phyloP scores from a whole-genome alignment of 1,139 yeast genomes.

The Candida dubliniensis region DNA sequence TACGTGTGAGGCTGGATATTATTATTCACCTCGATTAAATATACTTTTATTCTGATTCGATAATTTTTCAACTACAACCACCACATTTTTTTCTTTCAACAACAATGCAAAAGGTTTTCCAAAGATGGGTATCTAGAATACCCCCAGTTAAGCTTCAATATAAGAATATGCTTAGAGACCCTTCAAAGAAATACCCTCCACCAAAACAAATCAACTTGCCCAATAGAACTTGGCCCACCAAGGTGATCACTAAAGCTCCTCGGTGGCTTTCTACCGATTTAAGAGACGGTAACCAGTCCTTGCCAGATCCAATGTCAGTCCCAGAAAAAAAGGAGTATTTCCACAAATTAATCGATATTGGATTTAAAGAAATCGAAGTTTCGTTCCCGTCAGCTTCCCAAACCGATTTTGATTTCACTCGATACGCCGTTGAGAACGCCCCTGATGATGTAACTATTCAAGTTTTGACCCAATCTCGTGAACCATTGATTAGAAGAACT shows the following conservation, averaged over 20 bases:
- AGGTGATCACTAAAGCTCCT: conserved; percentile 75
- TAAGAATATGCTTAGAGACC: conserved; percentile 56
- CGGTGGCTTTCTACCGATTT: conserved; percentile 96
- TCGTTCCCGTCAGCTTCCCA: conserved; percentile 96
- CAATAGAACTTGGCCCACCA: conserved; percentile 86
- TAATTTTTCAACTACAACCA: not conserved
- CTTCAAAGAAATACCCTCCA: conserved; percentile 71
- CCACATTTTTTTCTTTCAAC: not conserved
- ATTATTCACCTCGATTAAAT: not conserved
- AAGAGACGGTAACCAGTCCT: conserved; percentile 95
- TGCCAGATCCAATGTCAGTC: conserved; percentile 95
- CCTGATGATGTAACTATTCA: conserved; percentile 93
- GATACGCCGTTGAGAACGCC: conserved; percentile 87
- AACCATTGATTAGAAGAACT: conserved; percentile 83
- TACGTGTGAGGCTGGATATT: not conserved
- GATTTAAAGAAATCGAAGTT: conserved; percentile 96
- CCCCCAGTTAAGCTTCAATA: conserved; percentile 20
- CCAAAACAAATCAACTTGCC: conserved; percentile 69
- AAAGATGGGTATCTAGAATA: conserved; percentile 25
- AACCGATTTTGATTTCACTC: conserved; percentile 92
- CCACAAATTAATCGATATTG: conserved; percentile 80
- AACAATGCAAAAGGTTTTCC: conserved; percentile 28
- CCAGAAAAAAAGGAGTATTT: conserved; percentile 88
- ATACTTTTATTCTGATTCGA: conserved; percentile 1
- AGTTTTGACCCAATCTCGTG: conserved; percentile 90